Percentiles rank a stretch among this genome's conserved stretches.
Evolutionary conservation across 1,284 basidiomycete genomes (phyloP).

Genomic region (Irpex lacteus): DNA sequence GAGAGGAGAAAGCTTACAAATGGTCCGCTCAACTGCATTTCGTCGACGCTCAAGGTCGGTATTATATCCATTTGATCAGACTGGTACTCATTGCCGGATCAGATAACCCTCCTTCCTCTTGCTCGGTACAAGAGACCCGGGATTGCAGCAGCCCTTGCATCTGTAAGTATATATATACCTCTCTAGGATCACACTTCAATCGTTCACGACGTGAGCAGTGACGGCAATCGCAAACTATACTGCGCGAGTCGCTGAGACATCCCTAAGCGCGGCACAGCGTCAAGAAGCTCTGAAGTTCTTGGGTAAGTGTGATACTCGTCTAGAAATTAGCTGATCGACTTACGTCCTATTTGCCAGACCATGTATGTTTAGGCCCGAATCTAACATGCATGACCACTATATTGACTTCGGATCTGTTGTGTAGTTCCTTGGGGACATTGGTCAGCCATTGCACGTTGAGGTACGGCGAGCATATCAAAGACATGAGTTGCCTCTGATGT

Average conservation of each 20-base stretch:
- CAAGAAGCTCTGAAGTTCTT: constrained; percentile 53
- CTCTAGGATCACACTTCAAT: not conserved
- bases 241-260: constrained; percentile 41
- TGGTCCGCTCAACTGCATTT: constrained; percentile 45
- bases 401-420: not conserved
- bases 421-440: constrained; percentile 51
- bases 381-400: not conserved
- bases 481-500: constrained; percentile 7
- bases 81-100: not conserved
- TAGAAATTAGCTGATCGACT: not conserved
- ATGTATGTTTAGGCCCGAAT: not conserved
- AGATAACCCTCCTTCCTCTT: constrained; percentile 48
- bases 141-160: constrained; percentile 44
- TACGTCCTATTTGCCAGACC: not conserved
- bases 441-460: constrained; percentile 45
- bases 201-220: constrained; percentile 27
- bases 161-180: constrained; percentile 31
- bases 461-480: not conserved
- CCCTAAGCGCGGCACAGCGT: constrained; percentile 37
- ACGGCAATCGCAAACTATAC: constrained; percentile 57
- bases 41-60: constrained; percentile 46
- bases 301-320: constrained; percentile 16
- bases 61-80: not conserved
- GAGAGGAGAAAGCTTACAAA: constrained; percentile 33
- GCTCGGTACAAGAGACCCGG: constrained; percentile 42